Evolutionary conservation across 176 grass and related monocot species (phyloP), one percentile per base, ranked within the genome.

Genomic region (Miscanthus lutarioriparius): DNA sequence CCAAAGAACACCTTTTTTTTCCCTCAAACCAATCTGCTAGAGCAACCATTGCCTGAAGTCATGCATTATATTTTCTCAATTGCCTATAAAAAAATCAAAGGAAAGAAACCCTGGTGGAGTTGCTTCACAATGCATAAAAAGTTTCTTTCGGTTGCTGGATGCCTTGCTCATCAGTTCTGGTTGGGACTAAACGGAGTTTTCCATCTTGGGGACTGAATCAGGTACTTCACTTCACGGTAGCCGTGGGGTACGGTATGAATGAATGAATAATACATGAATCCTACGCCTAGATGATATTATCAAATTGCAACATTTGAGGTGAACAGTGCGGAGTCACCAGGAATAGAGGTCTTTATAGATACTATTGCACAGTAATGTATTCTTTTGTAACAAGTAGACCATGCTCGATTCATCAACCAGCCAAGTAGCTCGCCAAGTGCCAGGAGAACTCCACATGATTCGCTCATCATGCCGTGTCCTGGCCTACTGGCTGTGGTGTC

Each of bases 371-470:
- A n/a, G n/a, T n/a, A n/a, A n/a, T n/a, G n/a, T n/a, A n/a, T 43
- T 61, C 62, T 64, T 67, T n/a, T 62, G 16, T 28, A 37, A 15
- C 79, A 86, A 67, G 25, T 72, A 58, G 73, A 27, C 16, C 36
- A 78, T n/a, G 38, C 43, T 49, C 33, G 22, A 47, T 4, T 58
- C 73, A 78, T 64, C 38, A 74, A 83, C 17, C 36, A 58, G 66
- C 7, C 79, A 90, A 83, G 79, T 78, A 67, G 73, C 35, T 82
- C 33, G 64, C 16, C 78, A 89, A 81, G 82, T 85, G 88, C 53
- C 19, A 30, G 41, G 51, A 70, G 62, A 75, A 76, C 30, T 70
- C 78, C 78, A 86, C 83, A 79, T 90, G 32, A 33, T 33, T 33
- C 32, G 32, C 32, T 33, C 3, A 33, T 33, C 32, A 3, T 33